Evolutionary conservation across 345 rosid genomes (phyloP).

Genomic region (Laguncularia racemosa): DNA sequence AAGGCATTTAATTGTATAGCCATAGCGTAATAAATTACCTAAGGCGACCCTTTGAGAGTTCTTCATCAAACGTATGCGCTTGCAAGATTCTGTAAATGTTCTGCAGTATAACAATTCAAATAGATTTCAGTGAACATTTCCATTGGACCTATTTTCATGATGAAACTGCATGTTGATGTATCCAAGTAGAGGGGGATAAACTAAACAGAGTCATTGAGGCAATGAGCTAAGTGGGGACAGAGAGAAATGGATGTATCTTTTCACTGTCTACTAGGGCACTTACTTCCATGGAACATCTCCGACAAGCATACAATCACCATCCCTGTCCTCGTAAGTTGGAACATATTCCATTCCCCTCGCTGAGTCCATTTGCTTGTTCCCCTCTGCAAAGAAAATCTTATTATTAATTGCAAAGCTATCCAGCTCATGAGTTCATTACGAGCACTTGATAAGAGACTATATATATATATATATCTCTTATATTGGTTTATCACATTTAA

Average conservation of each 20-base stretch:
- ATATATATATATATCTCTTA: no score
- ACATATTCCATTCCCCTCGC: constrained; percentile 12
- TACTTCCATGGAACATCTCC: constrained; percentile 30
- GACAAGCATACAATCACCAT: constrained; percentile 18
- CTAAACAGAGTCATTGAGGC: no score
- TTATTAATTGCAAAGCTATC: background rate
- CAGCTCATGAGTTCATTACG: no score
- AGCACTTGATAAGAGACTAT: no score
- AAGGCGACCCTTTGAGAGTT: constrained; percentile 7
- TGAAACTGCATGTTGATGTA: no score
- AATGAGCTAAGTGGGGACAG: no score
- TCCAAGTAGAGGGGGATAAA: no score
- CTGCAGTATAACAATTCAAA: background rate
- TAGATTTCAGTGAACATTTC: background rate
- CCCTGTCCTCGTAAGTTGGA: constrained; percentile 19
- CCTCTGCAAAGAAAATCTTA: background rate
- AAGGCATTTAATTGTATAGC: background rate
- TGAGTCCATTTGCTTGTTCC: constrained; percentile 1
- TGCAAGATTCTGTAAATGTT: constrained; percentile 18
- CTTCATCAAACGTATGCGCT: constrained; percentile 17
- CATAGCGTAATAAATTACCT: background rate
- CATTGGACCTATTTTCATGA: no score
- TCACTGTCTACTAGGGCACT: background rate
- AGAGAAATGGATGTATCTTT: background rate
- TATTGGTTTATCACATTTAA: no score